Base-by-base conservation (phyloP, 169 alveolate genomes). In the Plasmodium relictum region DNA sequence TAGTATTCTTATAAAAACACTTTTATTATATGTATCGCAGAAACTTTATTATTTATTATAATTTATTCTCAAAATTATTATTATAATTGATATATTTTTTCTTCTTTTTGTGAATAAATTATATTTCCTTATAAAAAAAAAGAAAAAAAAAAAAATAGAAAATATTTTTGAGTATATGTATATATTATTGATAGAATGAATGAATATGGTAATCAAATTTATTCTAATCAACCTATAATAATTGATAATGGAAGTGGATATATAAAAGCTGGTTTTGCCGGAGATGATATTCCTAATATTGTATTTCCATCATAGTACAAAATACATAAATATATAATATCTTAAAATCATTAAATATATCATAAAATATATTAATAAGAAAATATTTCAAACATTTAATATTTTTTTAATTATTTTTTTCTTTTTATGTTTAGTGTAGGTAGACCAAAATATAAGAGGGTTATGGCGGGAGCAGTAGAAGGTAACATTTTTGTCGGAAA, bases 211-310 rank as follows among this genome's bases (percentile, higher is more conserved):
- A 80, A 80, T 37, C 78, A 80, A 37, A 50, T 80, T 45, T 59
- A 24, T 42, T 68, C 90, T 12, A 93, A 73, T 54, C 95, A 89
- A 92, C 95, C 95, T 14, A 71, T 93, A 16, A 93, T 93, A 68
- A 69, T 93, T 31, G 94, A 93, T 73, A 92, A 92, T 62, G 97
- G 97, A 31, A 88, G 96, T 12, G 97, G 95, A 10, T 88, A 89
- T 45, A 90, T 95, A 93, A 95, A 95, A 70, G 91, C 96, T 16
- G 97, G 97, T 6, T 89, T 94, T 26, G 95, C 95, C 0, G 95
- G 92, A 63, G 97, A 94, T 24, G 95, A 95, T 42, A 62, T 48
- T 3, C 97, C 97, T 18, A 88, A 78, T 26, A 88, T 92, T 50
- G 93, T 92, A 22, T 95, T 94, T 48, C 87, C 97, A 69, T 41